Conservation (phyloP, 805 yeast species). For the Debaryomyces castellii region DNA sequence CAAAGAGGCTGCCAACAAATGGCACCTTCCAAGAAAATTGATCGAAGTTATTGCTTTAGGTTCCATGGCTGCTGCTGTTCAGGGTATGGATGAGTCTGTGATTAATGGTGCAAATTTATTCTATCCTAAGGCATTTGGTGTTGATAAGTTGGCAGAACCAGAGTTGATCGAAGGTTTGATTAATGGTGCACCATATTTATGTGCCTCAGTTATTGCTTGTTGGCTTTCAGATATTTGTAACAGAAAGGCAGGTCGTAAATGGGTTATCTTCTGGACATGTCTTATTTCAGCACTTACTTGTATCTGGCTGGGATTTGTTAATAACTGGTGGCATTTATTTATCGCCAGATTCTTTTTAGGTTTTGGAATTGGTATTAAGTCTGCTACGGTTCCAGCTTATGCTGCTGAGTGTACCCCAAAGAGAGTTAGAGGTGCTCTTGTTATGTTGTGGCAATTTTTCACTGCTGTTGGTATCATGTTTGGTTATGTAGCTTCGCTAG, state of each 20-base stretch:
- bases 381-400: slow-evolving; percentile 67
- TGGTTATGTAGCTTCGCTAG: slow-evolving; percentile 60
- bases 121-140: slow-evolving; percentile 56
- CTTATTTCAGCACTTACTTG: slow-evolving; percentile 58
- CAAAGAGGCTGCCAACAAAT: slow-evolving; percentile 42
- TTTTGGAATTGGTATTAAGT: slow-evolving; percentile 64
- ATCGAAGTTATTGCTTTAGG: slow-evolving; percentile 56
- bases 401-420: slow-evolving; percentile 64
- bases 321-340: slow-evolving; percentile 60
- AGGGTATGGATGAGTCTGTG: slow-evolving; percentile 76
- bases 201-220: slow-evolving; percentile 56
- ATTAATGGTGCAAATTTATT: slow-evolving; percentile 65
- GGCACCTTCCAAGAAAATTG: slow-evolving; percentile 50
- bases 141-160: slow-evolving; percentile 33
- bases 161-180: slow-evolving; percentile 62
- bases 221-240: slow-evolving; percentile 60
- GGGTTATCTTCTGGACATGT: slow-evolving; percentile 61
- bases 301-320: slow-evolving; percentile 67
- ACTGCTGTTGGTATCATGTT: slow-evolving; percentile 74
- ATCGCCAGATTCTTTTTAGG: slow-evolving; percentile 58
- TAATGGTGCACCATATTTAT: slow-evolving; percentile 65
- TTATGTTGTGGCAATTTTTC: slow-evolving; percentile 73
- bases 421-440: slow-evolving; percentile 59
- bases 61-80: slow-evolving; percentile 69
- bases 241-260: slow-evolving; percentile 54